Base-by-base conservation (phyloP, 495 filamentous ascomycete genomes). In the Aspergillus hancockii region DNA sequence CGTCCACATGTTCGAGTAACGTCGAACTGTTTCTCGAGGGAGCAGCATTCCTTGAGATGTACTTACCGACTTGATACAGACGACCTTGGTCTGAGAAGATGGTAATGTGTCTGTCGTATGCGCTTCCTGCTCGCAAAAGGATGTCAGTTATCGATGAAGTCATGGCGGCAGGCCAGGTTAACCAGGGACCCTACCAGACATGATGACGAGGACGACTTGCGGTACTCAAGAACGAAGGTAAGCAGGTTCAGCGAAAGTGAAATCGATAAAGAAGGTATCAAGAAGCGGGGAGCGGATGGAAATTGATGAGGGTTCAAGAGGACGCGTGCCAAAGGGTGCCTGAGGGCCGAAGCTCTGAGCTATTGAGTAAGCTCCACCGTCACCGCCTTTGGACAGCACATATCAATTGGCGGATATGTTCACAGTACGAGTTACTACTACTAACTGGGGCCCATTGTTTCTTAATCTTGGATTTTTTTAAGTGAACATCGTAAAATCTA, bases 1-100 rank as follows among this genome's bases (percentile, higher is more conserved):
- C 8, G 34, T 38, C 4, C 34, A 38, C 34, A 38, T 38, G 3
- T 38, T 38, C 31, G 31, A 32, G 16, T 10, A 32, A 36, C 8
- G 32, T 18, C 38, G 28, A 21, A 43, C 22, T 25, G 51, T 5
- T 14, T 28, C 16, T 32, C 19, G 43, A 54, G 50, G 19, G 43
- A 45, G 9, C 25, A 30, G 43, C 34, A 43, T 6, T 28, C 34
- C 22, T 23, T 47, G 50, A 52, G 55, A n/a, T n/a, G 14, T 58
- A 89, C 93, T 66, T 83, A 98, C 95, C 94, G 72, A 98, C 94
- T 96, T 98, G 94, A 77, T 97, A 98, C 74, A 98, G 80, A 76
- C 94, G 85, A 69, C 94, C 94, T 74, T 96, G 91, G 75, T 98
- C 94, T 41, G 95, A 98, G 83, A 98, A 98, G 85, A 98, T 98